Base-by-base conservation (phyloP, 2,329 filamentous ascomycete species). In the Ophiostoma perfectum region DNA sequence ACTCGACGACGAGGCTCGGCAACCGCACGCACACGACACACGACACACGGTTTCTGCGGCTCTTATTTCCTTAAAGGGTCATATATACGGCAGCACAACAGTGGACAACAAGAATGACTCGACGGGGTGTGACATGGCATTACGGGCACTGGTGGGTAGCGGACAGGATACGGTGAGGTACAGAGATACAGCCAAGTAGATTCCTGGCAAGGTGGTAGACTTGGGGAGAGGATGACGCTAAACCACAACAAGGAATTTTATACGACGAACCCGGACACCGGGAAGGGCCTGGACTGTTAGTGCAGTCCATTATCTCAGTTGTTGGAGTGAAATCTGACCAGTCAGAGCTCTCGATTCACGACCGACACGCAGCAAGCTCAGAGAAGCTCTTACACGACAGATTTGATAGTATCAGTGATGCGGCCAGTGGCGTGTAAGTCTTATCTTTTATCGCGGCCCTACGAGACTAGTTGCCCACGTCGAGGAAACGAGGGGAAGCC, bases 31-130 rank as follows among this genome's bases (percentile, higher is more conserved):
- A 45, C 63, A 11, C 41, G 7, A 36, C 18, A 36, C 49, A 55
- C 49, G 18, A 18, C 49, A 11, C 18, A 55, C 18, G n/a, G 14
- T 12, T 36, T 47, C 39, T 41, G 41, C 63, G 63, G 63, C 63
- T 64, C 11, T 14, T 64, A 64, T 64, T 64, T 64, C 63, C 63
- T 36, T 11, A 64, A 64, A 18, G 63, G 63, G 63, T 18, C 62
- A 64, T 45, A 14, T 44, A 64, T 9, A 45, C 63, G 63, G n/a
- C n/a, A 47, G 27, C 27, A 27, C 27, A 27, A 27, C 27, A 27
- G 27, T 27, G 27, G 60, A 63, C 42, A 42, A 58, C 18, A 27
- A 60, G 27, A 6, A 36, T 41, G 38, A 18, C 38, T 62, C 58
- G 38, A 62, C 58, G 38, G 27, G 27, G 27, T 27, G 27, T 27